Percentiles rank a stretch among this genome's conserved stretches.
Evolutionary conservation across 345 rosid species (phyloP).

Genomic region (Fremontodendron californicum): DNA sequence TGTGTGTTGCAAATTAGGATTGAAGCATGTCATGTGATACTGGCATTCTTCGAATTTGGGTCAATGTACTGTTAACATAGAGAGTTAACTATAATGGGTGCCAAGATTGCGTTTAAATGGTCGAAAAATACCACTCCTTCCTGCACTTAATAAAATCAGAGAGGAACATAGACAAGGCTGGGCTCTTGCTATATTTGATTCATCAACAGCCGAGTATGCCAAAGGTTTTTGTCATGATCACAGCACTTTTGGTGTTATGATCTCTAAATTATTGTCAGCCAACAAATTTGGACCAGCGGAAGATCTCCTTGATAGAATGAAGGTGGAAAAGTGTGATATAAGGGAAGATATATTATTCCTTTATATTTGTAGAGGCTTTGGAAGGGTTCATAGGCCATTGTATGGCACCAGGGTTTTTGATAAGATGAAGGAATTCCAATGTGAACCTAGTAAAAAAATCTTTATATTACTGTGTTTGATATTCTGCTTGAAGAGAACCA

Average conservation of each 20-base stretch:
- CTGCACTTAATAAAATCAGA: slow-evolving; percentile 55
- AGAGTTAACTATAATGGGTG: slow-evolving; percentile 27
- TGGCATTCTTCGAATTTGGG: not conserved
- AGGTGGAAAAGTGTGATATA: slow-evolving; percentile 48
- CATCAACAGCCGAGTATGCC: slow-evolving; percentile 65
- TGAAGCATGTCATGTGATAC: no score
- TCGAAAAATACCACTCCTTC: slow-evolving; percentile 49
- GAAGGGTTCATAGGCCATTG: slow-evolving; percentile 67
- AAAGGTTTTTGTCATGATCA: slow-evolving; percentile 65
- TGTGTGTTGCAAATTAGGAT: not conserved
- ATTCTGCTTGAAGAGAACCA: slow-evolving; percentile 83
- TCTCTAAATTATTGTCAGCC: slow-evolving; percentile 59
- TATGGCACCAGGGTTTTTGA: slow-evolving; percentile 67
- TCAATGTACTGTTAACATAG: slow-evolving; percentile 11
- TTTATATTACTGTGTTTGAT: slow-evolving; percentile 52
- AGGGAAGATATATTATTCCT: slow-evolving; percentile 60
- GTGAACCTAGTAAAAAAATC: slow-evolving; percentile 55
- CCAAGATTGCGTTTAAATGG: slow-evolving; percentile 51
- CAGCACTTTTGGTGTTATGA: slow-evolving; percentile 51
- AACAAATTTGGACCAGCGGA: slow-evolving; percentile 67
- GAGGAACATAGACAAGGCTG: slow-evolving; percentile 53
- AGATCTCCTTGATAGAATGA: slow-evolving; percentile 72
- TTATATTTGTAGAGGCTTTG: slow-evolving; percentile 68
- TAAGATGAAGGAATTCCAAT: slow-evolving; percentile 61
- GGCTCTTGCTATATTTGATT: slow-evolving; percentile 57